Base-by-base conservation (phyloP, 1,284 basidiomycete genomes). In the Ceratobasidium papillatum region DNA sequence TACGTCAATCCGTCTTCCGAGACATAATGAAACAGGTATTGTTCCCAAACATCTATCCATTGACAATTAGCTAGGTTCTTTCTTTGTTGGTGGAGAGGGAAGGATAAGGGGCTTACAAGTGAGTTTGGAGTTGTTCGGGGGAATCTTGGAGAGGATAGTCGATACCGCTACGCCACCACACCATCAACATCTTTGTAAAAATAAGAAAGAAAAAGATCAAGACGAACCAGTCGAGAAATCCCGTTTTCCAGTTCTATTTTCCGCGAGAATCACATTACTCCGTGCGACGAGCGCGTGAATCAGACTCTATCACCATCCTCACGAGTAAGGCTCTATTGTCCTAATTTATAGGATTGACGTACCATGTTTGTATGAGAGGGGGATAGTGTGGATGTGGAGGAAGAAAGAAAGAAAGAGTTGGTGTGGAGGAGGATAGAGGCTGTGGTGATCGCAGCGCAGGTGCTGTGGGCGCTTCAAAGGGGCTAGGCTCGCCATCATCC, bases 21-120 rank as follows among this genome's bases (percentile, higher is more conserved):
- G 77, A 97, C 88, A 83, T 99, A 99, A 84, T 99, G 97, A 81
- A 99, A 98, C 34, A 98, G 86, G 81, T 94, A 97, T 83, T 96
- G 91, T 81, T 98, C 94, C 94, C 94, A 96, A 65, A 94, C 94
- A 85, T 97, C 85, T 85, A 74, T 32, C 19, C 2, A 36, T 22
- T 25, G 25, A 51, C 36, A 58, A 65, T 34, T 14, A 22, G 43
- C 36, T 59, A 38, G 47, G n/a, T 54, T 17, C 9, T 17, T 22
- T n/a, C n/a, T 9, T 34, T 30, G 30, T 12, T 25, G 2, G 3
- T 17, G 9, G 11, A 30, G 54, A 4, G 5, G 30, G 5, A 14
- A n/a, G 3, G 49, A 22, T 17, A 38, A 47, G 63, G 3, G 52
- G 78, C 81, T 77, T 78, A 82, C 87, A 98, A 43, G 95, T 97